phyloP scores from a whole-genome alignment of 1,284 basidiomycete species.

The Tilletiopsis washingtonensis region DNA sequence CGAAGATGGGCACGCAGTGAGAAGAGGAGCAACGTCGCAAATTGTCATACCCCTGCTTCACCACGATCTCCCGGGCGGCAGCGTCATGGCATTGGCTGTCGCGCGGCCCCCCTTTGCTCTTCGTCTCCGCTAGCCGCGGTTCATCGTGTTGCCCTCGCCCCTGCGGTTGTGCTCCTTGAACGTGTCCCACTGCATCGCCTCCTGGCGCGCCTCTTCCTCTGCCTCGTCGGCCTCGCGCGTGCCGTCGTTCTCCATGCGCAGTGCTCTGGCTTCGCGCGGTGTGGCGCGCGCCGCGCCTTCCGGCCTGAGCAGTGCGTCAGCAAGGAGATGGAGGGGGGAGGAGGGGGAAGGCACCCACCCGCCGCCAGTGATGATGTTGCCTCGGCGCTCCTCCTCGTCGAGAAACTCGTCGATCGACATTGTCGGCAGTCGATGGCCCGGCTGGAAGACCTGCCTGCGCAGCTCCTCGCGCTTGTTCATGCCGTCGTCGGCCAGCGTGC shows the following conservation, averaged over 20 bases:
- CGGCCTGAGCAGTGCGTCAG: conserved; percentile 52
- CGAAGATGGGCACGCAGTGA: no score
- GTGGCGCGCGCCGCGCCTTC: conserved; percentile 63
- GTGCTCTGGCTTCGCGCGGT: conserved; percentile 43
- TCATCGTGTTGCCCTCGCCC: conserved; percentile 90
- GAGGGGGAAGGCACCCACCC: conserved; percentile 57
- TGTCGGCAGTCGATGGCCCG: conserved; percentile 78
- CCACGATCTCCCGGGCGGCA: no score
- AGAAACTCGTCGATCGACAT: conserved; percentile 97
- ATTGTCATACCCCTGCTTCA: no score
- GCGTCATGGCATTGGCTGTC: no score
- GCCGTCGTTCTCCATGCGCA: conserved; percentile 64
- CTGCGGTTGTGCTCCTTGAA: conserved; percentile 46
- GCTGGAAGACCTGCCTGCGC: conserved; percentile 71
- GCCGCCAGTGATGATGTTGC: conserved; percentile 78
- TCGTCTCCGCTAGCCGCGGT: no score
- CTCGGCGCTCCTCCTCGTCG: conserved; percentile 70
- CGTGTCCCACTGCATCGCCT: conserved; percentile 33
- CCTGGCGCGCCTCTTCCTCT: conserved; percentile 52
- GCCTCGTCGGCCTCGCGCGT: conserved; percentile 63
- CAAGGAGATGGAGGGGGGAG: not conserved
- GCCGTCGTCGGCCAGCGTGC: conserved; percentile 79
- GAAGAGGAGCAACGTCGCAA: no score
- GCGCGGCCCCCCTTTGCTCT: no score
- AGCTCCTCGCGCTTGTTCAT: conserved; percentile 69